phyloP scores from a whole-genome alignment of 805 yeast species.

The Tetrapisispora pingtungensis region DNA sequence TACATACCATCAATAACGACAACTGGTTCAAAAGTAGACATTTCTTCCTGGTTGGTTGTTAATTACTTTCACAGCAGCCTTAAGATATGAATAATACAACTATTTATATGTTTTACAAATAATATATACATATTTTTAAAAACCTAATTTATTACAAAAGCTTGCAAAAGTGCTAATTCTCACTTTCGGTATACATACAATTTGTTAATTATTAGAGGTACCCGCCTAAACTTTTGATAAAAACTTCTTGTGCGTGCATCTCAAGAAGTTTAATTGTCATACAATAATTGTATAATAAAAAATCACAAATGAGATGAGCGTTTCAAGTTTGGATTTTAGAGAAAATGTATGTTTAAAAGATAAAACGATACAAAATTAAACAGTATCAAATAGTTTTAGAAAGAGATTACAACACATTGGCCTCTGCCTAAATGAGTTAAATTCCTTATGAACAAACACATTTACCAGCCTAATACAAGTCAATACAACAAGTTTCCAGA shows the following conservation, averaged over 20 bases:
- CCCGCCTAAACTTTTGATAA: not conserved
- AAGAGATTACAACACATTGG: too few relatives aligned
- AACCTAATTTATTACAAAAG: not conserved
- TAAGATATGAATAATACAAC: not conserved
- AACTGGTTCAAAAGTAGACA: slow-evolving; percentile 81
- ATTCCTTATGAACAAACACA: too few relatives aligned
- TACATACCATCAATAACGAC: slow-evolving; percentile 92
- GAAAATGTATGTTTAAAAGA: too few relatives aligned
- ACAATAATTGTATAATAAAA: too few relatives aligned
- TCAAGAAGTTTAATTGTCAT: not conserved
- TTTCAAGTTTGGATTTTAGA: too few relatives aligned
- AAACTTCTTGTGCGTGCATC: not conserved
- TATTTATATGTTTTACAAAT: not conserved
- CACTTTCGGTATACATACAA: not conserved
- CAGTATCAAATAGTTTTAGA: too few relatives aligned
- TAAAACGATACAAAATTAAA: too few relatives aligned
- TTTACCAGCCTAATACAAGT: too few relatives aligned
- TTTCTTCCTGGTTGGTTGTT: slow-evolving; percentile 24
- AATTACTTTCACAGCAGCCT: not conserved
- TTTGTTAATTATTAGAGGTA: not conserved
- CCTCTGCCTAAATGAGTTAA: too few relatives aligned
- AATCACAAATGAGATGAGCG: too few relatives aligned
- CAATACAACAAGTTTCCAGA: too few relatives aligned
- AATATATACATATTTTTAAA: not conserved
- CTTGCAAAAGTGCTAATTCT: not conserved